phyloP scores from a whole-genome alignment of 192 early-diverging fungal species.

The Backusella parvicylindrica region DNA sequence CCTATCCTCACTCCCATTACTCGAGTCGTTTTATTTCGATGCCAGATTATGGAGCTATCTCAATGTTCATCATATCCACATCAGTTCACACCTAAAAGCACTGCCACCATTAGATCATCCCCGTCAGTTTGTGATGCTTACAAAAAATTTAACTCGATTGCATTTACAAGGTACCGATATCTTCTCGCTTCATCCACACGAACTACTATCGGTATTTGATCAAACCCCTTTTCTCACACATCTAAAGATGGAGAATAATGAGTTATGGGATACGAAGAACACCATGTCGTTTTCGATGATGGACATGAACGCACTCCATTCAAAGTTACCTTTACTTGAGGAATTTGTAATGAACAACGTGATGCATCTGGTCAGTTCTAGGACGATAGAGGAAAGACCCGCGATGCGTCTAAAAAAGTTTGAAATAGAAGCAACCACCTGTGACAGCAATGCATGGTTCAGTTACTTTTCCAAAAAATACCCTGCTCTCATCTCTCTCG shows the following conservation, averaged over 20 bases:
- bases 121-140: background rate
- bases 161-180: background rate
- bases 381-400: background rate
- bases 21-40: constrained; percentile 2
- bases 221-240: background rate
- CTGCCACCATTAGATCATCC: background rate
- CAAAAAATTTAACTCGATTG: background rate
- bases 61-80: background rate
- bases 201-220: background rate
- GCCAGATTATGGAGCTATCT: background rate
- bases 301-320: background rate
- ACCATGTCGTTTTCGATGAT: background rate
- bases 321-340: background rate
- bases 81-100: background rate
- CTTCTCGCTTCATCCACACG: background rate
- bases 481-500: background rate
- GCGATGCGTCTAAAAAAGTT: background rate
- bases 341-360: background rate
- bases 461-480: background rate
- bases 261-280: background rate
- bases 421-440: background rate
- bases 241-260: background rate
- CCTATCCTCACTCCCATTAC: background rate
- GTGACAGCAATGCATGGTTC: background rate
- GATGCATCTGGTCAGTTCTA: background rate